Evolutionary conservation across 2,329 filamentous ascomycete species (phyloP), one percentile per base, ranked within the genome.

Genomic region (Fusarium sp.): DNA sequence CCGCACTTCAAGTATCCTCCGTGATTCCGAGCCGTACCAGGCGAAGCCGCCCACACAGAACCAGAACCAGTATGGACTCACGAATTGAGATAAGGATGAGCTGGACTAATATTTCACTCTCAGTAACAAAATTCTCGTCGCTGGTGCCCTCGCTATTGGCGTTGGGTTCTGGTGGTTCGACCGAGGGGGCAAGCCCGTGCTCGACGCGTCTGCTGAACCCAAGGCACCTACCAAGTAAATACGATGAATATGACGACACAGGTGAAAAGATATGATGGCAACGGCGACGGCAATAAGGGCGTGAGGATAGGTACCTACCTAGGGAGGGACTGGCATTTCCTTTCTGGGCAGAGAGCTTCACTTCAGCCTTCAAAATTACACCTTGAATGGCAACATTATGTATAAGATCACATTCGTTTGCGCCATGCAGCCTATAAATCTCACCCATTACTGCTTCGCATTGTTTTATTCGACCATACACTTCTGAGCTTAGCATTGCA

Each of bases 81-180:
- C 22, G 22, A 20, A 13, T 36, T 13, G 10, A 33, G 15, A 6
- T 12, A 2, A 4, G 10, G n/a, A 4, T 2, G 15, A 22, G 1
- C 7, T 16, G n/a, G 3, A 18, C 57, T 72, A 26, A 73, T 30
- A 7, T 10, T 16, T 7, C 44, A 7, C 24, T n/a, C 26, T n/a
- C 16, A 74, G 71, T 14, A 74, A 74, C 60, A 74, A 74, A 26
- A 48, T 54, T 26, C 68, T 74, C 16, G 71, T 69, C 35, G 42
- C 66, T 3, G 71, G 71, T 20, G 71, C 71, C 22, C 41, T 74
- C 33, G 63, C 54, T 28, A 60, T 42, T 16, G 71, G 59, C n/a
- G 60, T 12, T 16, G 69, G 51, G 12, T 74, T 74, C 60, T 70
- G 53, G 50, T 74, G 53, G 60, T 74, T 74, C 68, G 74, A 74